A percentile compares a stretch with the other conserved stretches of the same genome.
Evolutionary conservation across 2,329 filamentous ascomycete genomes (phyloP).

Genomic region (Tolypocladium tundrense): DNA sequence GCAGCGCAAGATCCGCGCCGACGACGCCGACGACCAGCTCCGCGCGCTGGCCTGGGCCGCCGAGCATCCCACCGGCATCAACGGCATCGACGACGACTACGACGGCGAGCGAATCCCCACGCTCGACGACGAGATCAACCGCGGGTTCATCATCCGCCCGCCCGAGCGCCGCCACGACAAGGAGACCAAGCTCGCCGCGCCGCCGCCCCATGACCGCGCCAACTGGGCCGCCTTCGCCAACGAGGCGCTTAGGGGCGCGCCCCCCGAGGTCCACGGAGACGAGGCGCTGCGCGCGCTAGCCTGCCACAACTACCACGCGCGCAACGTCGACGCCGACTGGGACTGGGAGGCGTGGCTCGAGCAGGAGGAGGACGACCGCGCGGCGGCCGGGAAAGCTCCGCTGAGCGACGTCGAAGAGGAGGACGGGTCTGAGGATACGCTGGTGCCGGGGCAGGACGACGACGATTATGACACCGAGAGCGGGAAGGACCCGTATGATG

Average conservation of each 20-base stretch:
- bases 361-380: conserved; percentile 5
- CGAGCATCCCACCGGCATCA: conserved; percentile 9
- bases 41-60: conserved; percentile 23
- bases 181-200: conserved; percentile 4
- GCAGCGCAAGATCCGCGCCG: conserved; percentile 25
- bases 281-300: conserved; percentile 13
- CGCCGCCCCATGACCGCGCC: conserved; percentile 7
- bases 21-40: conserved; percentile 24
- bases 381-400: neutral
- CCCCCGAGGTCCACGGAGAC: conserved; percentile 12
- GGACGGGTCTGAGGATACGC: neutral
- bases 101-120: conserved; percentile 4
- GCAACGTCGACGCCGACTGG: conserved; percentile 7
- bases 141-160: conserved; percentile 19
- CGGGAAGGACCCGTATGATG: neutral
- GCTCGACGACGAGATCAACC: conserved; percentile 22
- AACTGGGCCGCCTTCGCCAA: conserved; percentile 18
- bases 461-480: conserved; percentile 2
- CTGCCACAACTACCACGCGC: conserved; percentile 9
- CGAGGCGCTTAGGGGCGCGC: conserved; percentile 12
- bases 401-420: neutral
- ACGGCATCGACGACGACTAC: neutral
- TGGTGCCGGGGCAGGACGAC: conserved; percentile 4
- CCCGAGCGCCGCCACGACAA: conserved; percentile 2
- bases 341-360: conserved; percentile 12